Conservation (phyloP, 257 asterid genomes). For the Solanum verrucosum region DNA sequence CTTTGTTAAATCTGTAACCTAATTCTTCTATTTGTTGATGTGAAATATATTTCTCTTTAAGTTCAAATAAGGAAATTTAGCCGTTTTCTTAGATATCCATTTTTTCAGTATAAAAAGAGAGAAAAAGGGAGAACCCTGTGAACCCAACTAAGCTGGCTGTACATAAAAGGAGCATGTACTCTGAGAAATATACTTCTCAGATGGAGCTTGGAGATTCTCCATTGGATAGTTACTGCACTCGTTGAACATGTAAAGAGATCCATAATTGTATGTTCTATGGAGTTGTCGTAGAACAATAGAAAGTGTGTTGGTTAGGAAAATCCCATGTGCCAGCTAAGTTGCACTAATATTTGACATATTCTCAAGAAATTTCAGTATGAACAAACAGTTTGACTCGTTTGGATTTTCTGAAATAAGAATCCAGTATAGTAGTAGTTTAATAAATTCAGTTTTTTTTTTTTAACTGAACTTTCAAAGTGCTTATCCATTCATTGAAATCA, state of each 20-base stretch:
- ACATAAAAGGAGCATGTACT: not conserved
- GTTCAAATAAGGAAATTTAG: not conserved
- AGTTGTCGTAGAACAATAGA: not conserved
- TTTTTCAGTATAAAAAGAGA: not conserved
- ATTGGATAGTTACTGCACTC: not conserved
- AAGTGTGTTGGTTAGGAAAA: not conserved
- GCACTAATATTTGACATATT: not conserved
- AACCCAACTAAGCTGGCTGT: not conserved
- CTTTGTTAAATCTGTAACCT: not conserved
- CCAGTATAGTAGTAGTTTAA: not conserved
- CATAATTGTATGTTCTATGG: not conserved
- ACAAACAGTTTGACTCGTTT: not conserved
- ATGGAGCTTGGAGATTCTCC: not conserved
- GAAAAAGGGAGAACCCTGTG: not conserved
- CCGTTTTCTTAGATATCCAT: not conserved
- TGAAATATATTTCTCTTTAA: not conserved
- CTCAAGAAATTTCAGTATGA: not conserved
- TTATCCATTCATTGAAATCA: not conserved
- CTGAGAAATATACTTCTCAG: not conserved
- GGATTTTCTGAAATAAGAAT: not conserved
- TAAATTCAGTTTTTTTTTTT: not conserved
- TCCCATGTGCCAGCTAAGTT: not conserved
- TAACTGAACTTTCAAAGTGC: not conserved
- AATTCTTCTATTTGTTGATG: not conserved
- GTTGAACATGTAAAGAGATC: not conserved